Percentiles rank a stretch among this genome's conserved stretches.
Conservation (phyloP, 371 early-diverging fungal genomes). For the Mycotypha africana region DNA sequence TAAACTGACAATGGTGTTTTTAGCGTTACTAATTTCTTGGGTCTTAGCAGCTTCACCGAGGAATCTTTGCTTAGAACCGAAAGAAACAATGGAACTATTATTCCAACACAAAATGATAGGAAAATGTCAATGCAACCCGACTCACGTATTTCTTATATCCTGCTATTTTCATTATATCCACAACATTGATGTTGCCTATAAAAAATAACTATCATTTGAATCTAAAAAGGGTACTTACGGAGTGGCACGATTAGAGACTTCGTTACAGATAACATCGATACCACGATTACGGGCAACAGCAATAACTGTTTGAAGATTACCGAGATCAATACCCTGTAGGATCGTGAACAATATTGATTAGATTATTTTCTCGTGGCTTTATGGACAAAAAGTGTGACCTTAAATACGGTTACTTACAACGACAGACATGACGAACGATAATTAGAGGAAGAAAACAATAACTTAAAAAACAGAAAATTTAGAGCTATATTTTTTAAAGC, state of each 20-base stretch:
- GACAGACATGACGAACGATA: constrained; percentile 31
- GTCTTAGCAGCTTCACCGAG: constrained; percentile 96
- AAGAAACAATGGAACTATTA: constrained; percentile 81
- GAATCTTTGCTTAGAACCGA: constrained; percentile 92
- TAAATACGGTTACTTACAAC: constrained; percentile 28
- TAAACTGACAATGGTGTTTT: constrained; percentile 89
- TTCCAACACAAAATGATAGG: not conserved
- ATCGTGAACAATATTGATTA: not conserved
- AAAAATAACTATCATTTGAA: too few species aligned
- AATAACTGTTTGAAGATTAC: constrained; percentile 91
- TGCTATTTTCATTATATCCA: not conserved
- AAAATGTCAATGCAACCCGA: too few species aligned
- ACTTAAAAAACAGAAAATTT: constrained; percentile 3
- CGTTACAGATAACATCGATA: constrained; percentile 96
- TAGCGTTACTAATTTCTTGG: constrained; percentile 91
- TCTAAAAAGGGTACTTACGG: constrained; percentile 61
- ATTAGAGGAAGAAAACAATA: constrained; percentile 13
- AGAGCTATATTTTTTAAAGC: not conserved
- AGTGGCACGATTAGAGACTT: constrained; percentile 94
- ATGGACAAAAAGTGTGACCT: not conserved
- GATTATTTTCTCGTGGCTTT: not conserved
- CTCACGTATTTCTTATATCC: not conserved
- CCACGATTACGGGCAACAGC: constrained; percentile 97
- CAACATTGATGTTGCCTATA: too few species aligned
- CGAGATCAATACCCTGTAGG: constrained; percentile 89